These are phyloP conservation scores for Suillus americanus DNA, from an alignment of 768 basidiomycete species.

Conservation along the genomic window DNA sequence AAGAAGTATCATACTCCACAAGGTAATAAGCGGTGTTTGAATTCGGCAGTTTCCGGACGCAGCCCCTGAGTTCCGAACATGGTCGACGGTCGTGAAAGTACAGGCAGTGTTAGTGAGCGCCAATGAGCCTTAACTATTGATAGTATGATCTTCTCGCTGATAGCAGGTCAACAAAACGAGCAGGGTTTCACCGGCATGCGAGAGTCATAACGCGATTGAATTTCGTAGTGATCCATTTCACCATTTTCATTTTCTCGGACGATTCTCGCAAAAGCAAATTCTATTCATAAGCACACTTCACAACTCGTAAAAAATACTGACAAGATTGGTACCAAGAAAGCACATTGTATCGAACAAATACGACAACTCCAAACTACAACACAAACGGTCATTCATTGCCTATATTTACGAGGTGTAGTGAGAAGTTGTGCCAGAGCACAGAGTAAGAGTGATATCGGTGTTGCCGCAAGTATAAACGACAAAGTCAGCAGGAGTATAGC, in stretches of 20 bases:
- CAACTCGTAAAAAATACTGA: no score
- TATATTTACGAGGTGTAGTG: conserved; percentile 4
- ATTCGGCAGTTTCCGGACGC: conserved; percentile 3
- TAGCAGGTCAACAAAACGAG: neutral
- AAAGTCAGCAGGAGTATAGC: conserved; percentile 27
- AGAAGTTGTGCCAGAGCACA: conserved; percentile 28
- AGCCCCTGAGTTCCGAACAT: neutral
- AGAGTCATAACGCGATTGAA: neutral
- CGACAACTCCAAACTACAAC: neutral
- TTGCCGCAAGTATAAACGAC: conserved; percentile 30
- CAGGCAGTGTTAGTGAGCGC: neutral
- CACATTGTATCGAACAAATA: neutral
- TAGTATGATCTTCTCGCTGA: neutral
- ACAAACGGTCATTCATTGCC: no score
- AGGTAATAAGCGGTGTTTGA: conserved; percentile 6
- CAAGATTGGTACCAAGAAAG: neutral
- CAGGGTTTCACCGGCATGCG: neutral
- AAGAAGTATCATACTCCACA: neutral
- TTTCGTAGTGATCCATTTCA: neutral
- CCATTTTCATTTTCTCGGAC: neutral
- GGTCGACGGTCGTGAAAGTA: neutral
- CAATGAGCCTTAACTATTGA: neutral
- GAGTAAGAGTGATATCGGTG: conserved; percentile 28
- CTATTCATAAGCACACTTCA: neutral
- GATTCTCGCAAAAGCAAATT: neutral